A percentile compares a stretch with the other conserved stretches of the same genome.
Conservation (phyloP, 208 protist genomes). For the Trypanosoma boissoni region DNA sequence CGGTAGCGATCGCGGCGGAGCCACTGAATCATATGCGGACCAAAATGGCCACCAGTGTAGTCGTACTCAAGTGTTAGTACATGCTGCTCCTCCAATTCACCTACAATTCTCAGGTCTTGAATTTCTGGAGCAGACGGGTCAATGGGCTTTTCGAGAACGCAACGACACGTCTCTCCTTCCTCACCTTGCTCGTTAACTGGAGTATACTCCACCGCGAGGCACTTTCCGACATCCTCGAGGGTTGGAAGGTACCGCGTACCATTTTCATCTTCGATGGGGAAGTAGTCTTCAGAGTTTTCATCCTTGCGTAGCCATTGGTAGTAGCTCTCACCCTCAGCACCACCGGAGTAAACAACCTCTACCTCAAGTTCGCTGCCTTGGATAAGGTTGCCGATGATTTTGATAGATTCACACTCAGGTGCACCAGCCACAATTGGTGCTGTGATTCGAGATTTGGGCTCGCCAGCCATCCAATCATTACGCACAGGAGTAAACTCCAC, state of each 20-base stretch:
- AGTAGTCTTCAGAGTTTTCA: conserved; percentile 58
- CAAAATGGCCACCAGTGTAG: conserved; percentile 81
- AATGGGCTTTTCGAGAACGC: conserved; percentile 86
- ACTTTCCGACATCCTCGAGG: conserved; percentile 85
- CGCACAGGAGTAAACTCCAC: conserved; percentile 87
- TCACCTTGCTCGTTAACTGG: conserved; percentile 79
- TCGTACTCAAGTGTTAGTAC: conserved; percentile 75
- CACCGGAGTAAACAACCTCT: conserved; percentile 82
- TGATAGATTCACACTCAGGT: conserved; percentile 87
- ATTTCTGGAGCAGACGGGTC: conserved; percentile 62
- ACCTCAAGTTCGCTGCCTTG: conserved; percentile 83
- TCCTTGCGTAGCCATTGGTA: conserved; percentile 91
- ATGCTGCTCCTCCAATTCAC: conserved; percentile 65
- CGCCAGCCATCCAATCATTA: conserved; percentile 86
- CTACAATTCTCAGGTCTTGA: conserved; percentile 60
- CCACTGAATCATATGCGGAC: conserved; percentile 86
- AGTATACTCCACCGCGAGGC: conserved; percentile 89
- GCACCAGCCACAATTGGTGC: conserved; percentile 55
- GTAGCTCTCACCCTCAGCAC: conserved; percentile 82
- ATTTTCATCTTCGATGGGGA: conserved; percentile 79
- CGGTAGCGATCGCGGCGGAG: conserved; percentile 61
- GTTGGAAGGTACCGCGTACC: conserved; percentile 68
- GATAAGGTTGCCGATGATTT: conserved; percentile 86
- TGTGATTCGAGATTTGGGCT: conserved; percentile 69
- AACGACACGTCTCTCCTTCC: conserved; percentile 88